These are phyloP conservation scores for Lizonia empirigonia DNA, from an alignment of 2,329 filamentous ascomycete species.

Conservation along the genomic window DNA sequence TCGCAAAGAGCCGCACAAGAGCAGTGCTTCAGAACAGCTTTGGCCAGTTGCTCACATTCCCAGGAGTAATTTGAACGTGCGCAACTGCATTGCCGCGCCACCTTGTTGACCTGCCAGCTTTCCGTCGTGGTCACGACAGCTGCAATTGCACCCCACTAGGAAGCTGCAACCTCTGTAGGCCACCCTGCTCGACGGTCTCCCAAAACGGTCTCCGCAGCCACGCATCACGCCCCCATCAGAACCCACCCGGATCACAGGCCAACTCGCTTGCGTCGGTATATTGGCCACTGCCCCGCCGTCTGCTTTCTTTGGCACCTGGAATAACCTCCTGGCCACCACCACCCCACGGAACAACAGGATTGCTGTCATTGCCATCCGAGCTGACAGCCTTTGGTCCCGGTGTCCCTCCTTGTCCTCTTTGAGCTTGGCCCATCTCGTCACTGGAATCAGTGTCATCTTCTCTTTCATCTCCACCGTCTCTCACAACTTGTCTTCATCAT, in stretches of 20 bases:
- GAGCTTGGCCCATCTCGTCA: slow-evolving; percentile 42
- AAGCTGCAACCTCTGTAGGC: slow-evolving; percentile 25
- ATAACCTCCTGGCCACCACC: slow-evolving; percentile 28
- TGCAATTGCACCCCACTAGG: slow-evolving; percentile 20
- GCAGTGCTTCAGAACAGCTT: slow-evolving; percentile 16
- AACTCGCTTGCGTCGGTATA: slow-evolving; percentile 45
- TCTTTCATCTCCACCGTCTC: slow-evolving; percentile 32
- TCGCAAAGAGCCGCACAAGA: slow-evolving; percentile 39
- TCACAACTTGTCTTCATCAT: slow-evolving; percentile 32
- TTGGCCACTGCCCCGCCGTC: slow-evolving; percentile 43
- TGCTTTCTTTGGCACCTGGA: slow-evolving; percentile 33
- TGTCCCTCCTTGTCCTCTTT: slow-evolving; percentile 38
- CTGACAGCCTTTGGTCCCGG: slow-evolving; percentile 39
- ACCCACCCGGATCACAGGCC: slow-evolving; percentile 26
- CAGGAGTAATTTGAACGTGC: slow-evolving; percentile 15
- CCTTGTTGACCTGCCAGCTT: slow-evolving; percentile 30
- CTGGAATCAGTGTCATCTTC: slow-evolving; percentile 48
- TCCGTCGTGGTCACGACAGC: slow-evolving; percentile 27
- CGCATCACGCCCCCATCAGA: slow-evolving; percentile 26
- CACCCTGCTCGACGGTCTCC: slow-evolving; percentile 29
- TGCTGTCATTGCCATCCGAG: slow-evolving; percentile 32
- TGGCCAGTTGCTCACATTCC: background rate
- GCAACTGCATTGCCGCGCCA: slow-evolving; percentile 20
- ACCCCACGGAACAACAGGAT: slow-evolving; percentile 21
- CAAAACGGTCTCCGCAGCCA: slow-evolving; percentile 41